A percentile compares a stretch with the other conserved stretches of the same genome.
Conservation (phyloP, 345 rosid species). For the Bruguiera gymnorhiza region DNA sequence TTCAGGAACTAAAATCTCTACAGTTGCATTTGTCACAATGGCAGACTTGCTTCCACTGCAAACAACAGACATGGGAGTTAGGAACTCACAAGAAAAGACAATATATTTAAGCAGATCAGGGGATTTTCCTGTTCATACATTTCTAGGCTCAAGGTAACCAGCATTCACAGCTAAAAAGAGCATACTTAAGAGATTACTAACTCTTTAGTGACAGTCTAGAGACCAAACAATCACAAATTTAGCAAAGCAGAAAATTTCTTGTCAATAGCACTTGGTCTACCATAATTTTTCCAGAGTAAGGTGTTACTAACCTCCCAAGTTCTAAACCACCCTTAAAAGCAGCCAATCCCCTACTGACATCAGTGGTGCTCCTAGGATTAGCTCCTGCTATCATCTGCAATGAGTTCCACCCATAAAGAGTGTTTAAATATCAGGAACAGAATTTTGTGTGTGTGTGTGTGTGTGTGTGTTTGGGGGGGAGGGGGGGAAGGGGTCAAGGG, state of each 20-base stretch:
- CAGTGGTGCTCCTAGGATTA: slow-evolving; percentile 44
- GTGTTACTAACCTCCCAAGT: slow-evolving; percentile 59
- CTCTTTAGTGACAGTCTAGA: no score
- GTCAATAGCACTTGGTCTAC: no score
- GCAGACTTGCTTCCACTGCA: slow-evolving; percentile 80
- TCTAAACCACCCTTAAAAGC: slow-evolving; percentile 53
- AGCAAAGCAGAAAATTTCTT: no score
- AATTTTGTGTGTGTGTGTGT: background rate
- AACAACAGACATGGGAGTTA: slow-evolving; percentile 11
- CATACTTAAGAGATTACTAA: background rate
- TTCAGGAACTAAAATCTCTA: slow-evolving; percentile 78
- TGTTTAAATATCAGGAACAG: background rate
- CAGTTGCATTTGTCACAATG: slow-evolving; percentile 76
- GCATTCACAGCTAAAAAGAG: background rate
- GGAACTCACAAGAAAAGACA: background rate
- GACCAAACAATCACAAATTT: no score
- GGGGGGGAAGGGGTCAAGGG: slow-evolving; percentile 15
- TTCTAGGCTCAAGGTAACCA: background rate
- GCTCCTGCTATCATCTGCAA: slow-evolving; percentile 44
- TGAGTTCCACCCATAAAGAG: background rate
- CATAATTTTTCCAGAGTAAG: background rate
- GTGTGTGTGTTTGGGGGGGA: slow-evolving; percentile 12
- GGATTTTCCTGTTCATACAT: background rate
- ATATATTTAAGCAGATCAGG: no score
- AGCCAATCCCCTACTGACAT: slow-evolving; percentile 51